Evolutionary conservation across 257 asterid genomes (phyloP).

Genomic region (Solanum appendiculatum): DNA sequence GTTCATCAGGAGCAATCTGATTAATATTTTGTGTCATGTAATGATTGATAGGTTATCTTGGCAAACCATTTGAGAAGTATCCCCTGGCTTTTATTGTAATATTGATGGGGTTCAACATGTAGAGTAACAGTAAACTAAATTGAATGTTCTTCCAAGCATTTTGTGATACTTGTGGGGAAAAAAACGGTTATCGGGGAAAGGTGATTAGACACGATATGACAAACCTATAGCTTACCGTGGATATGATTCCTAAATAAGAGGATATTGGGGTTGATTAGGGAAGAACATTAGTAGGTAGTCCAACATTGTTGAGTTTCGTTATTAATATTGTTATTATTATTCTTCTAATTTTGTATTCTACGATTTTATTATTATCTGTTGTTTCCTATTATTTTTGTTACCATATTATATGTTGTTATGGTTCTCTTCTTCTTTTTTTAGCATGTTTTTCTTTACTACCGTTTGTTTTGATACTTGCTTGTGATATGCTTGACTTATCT

Average conservation of each 20-base stretch:
- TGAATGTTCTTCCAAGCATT: background rate
- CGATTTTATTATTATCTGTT: background rate
- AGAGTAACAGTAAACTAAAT: background rate
- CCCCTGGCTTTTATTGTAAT: background rate
- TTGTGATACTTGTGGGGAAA: background rate
- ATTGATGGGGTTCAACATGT: background rate
- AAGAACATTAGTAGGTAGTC: background rate
- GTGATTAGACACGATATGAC: background rate
- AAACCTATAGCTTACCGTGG: background rate
- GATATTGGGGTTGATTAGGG: background rate
- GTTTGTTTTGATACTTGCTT: background rate
- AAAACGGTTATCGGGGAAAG: background rate
- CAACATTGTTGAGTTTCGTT: background rate
- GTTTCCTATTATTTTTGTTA: background rate
- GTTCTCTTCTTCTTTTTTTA: background rate
- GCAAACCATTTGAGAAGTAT: background rate
- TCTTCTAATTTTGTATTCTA: background rate
- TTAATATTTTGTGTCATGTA: background rate
- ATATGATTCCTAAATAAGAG: background rate
- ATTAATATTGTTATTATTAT: background rate
- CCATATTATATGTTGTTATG: background rate
- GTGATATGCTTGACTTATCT: background rate
- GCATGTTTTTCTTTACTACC: background rate
- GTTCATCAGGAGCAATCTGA: background rate
- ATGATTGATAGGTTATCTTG: background rate